Base-by-base conservation (phyloP, 2,329 filamentous ascomycete genomes). In the Neofusicoccum cordaticola region DNA sequence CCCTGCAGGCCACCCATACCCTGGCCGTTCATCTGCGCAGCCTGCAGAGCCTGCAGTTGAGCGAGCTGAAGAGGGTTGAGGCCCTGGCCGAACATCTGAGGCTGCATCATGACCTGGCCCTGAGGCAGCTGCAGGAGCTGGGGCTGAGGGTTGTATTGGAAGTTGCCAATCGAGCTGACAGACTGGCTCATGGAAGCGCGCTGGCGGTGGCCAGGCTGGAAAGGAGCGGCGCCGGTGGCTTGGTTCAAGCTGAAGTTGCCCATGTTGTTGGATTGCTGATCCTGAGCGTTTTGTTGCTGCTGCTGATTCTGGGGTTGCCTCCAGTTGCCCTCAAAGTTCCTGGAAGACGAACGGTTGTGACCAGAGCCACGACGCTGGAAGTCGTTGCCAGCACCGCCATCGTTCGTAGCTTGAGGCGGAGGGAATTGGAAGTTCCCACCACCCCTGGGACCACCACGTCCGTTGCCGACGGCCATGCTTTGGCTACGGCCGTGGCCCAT, bases 301-400 rank as follows among this genome's bases (percentile, higher is more conserved):
- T 75, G 72, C 63, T 81, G 79, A 66, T 78, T 80, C 70, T 86
- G 86, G 70, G 91, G 93, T 73, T 93, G 96, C 72, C 95, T 91
- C 95, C 95, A 99, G 80, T 99, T 99, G 72, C 93, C 89, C 70
- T 99, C 95, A 74, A 98, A 98, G 80, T 98, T 99, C 68, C 95
- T 88, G 27, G 95, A 99, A 11, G 87, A 87, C 37, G 89, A 90
- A 67, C 95, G 88, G 68, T 86, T 89, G 76, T 99, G 95, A 64
- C 92, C 90, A 71, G 90, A 91, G 71, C 90, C 88, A 70, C 92
- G 90, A 67, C 91, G 89, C 70, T 88, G 84, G 74, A 93, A 90
- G 69, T 95, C 92, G 66, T 73, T 75, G 64, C 73, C 75, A 65
- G 79, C 77, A 69, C 81, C 82, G 51, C 80, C 76, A 64, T 90